A percentile compares a stretch with the other conserved stretches of the same genome.
These are phyloP conservation scores for Apocynum venetum DNA, from an alignment of 257 asterid species.

Conservation along the genomic window DNA sequence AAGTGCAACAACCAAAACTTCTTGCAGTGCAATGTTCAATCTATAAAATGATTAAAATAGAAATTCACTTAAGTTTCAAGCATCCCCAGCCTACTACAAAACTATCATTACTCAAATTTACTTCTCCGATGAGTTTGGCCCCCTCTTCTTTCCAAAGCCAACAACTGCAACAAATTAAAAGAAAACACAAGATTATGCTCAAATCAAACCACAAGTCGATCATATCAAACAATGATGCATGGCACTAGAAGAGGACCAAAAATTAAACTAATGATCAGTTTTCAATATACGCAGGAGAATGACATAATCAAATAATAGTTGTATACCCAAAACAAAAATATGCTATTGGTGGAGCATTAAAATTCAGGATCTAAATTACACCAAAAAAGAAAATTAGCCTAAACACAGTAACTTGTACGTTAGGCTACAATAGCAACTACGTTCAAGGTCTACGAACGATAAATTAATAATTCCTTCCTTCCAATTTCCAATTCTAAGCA, in stretches of 20 bases:
- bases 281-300: neutral
- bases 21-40: neutral
- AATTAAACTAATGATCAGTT: neutral
- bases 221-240: neutral
- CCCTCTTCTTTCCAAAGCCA: slow-evolving; percentile 89
- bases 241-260: neutral
- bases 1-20: neutral
- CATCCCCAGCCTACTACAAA: slow-evolving; percentile 3
- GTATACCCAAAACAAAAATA: neutral
- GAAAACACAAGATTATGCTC: neutral
- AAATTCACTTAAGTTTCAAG: neutral
- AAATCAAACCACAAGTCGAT: neutral
- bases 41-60: neutral
- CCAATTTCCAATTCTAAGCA: neutral
- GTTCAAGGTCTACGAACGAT: neutral
- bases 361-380: neutral
- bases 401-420: neutral
- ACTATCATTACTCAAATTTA: slow-evolving; percentile 25
- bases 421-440: neutral
- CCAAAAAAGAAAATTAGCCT: neutral
- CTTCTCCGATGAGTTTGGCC: slow-evolving; percentile 83
- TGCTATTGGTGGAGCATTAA: too few species aligned
- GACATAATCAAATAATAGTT: neutral
- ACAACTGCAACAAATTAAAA: slow-evolving; percentile 51
- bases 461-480: neutral